These are phyloP conservation scores for Rutstroemia sydowiana DNA, from an alignment of 2,329 filamentous ascomycete genomes.

Conservation along the genomic window DNA sequence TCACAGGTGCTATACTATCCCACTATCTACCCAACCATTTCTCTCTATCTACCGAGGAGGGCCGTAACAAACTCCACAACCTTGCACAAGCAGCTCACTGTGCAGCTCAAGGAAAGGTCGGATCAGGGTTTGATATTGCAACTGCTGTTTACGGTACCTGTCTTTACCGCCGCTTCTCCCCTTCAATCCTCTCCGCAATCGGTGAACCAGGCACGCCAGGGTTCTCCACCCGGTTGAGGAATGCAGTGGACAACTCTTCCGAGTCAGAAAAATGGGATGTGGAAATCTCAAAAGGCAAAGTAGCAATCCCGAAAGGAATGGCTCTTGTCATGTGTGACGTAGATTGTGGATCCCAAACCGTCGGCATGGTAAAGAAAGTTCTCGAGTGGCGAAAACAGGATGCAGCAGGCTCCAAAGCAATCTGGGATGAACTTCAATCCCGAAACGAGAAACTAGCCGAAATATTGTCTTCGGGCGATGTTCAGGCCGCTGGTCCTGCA, in stretches of 20 bases:
- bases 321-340: constrained; percentile 92
- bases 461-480: constrained; percentile 48
- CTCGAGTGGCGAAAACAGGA: constrained; percentile 70
- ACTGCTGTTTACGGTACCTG: constrained; percentile 89
- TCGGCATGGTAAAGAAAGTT: constrained; percentile 91
- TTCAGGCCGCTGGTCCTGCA: constrained; percentile 37
- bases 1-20: constrained; percentile 69
- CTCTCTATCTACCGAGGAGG: constrained; percentile 46
- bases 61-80: constrained; percentile 70
- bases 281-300: constrained; percentile 61
- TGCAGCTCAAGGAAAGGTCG: constrained; percentile 92
- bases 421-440: constrained; percentile 71
- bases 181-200: constrained; percentile 58
- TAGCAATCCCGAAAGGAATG: constrained; percentile 65
- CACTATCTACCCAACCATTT: constrained; percentile 63
- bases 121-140: constrained; percentile 91
- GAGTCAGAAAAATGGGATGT: constrained; percentile 62
- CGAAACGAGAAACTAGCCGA: constrained; percentile 65
- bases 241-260: constrained; percentile 55
- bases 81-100: constrained; percentile 91
- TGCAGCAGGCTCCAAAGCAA: constrained; percentile 50
- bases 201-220: constrained; percentile 58
- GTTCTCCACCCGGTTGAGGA: constrained; percentile 59
- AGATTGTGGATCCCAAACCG: constrained; percentile 86
- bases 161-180: constrained; percentile 87